Evolutionary conservation across 192 early-diverging fungal species (phyloP).

Genomic region (Endogone sp.): DNA sequence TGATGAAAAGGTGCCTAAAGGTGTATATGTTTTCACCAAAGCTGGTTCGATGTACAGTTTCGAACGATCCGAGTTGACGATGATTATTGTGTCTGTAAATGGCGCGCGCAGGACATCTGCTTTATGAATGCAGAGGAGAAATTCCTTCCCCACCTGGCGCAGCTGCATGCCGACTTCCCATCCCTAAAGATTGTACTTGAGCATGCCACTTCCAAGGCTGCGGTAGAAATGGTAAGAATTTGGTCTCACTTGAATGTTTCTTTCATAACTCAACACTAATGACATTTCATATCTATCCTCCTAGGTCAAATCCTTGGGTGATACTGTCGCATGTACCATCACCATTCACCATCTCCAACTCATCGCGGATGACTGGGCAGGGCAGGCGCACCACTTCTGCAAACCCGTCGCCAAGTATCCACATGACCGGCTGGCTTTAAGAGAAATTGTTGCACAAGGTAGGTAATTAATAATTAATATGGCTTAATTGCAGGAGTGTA

Average conservation of each 20-base stretch:
- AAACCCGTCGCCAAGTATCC: slow-evolving; percentile 98
- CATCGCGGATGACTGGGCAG: slow-evolving; percentile 97
- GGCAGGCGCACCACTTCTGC: slow-evolving; percentile 94
- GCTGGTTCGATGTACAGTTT: slow-evolving; percentile 22
- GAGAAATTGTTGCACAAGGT: slow-evolving; percentile 74
- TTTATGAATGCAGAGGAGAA: slow-evolving; percentile 95
- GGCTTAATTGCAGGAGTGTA: too few species aligned
- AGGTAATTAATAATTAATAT: too few species aligned
- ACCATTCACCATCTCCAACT: slow-evolving; percentile 94
- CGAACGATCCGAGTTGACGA: not conserved
- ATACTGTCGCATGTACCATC: slow-evolving; percentile 91
- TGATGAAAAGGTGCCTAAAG: slow-evolving; percentile 42
- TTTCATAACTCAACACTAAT: not conserved
- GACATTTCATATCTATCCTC: not conserved
- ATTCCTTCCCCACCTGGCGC: slow-evolving; percentile 81
- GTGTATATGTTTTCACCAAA: too few species aligned
- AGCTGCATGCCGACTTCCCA: slow-evolving; percentile 89
- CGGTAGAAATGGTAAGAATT: slow-evolving; percentile 74
- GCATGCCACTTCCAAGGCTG: slow-evolving; percentile 93
- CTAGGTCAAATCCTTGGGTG: slow-evolving; percentile 80
- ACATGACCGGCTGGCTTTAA: slow-evolving; percentile 84
- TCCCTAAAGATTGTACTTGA: slow-evolving; percentile 93
- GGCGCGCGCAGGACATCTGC: slow-evolving; percentile 78
- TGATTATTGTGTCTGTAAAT: not conserved
- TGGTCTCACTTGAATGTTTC: not conserved